Evolutionary conservation across 495 filamentous ascomycete genomes (phyloP).

Genomic region (Penicillium psychrofluorescens): DNA sequence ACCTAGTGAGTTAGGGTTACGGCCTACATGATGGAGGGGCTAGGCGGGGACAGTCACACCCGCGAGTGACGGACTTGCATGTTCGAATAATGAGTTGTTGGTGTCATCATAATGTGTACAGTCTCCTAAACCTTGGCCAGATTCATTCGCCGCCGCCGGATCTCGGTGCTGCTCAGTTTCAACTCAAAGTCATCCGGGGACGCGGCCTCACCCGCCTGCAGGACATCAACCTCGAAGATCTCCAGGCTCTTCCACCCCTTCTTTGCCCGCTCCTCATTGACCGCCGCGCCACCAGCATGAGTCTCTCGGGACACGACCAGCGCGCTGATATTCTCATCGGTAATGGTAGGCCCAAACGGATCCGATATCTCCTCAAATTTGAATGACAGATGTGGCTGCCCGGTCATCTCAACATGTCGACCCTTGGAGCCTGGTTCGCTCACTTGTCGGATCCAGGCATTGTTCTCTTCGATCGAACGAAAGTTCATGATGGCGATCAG

Average conservation of each 20-base stretch:
- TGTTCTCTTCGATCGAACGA: constrained; percentile 13
- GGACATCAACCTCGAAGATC: constrained; percentile 87
- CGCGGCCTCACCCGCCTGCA: constrained; percentile 58
- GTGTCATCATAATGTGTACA: background rate
- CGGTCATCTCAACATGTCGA: constrained; percentile 39
- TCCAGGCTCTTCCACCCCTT: constrained; percentile 71
- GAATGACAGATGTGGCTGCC: constrained; percentile 44
- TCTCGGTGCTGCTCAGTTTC: constrained; percentile 87
- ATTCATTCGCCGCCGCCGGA: constrained; percentile 46
- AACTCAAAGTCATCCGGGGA: constrained; percentile 54
- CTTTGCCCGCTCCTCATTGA: constrained; percentile 72
- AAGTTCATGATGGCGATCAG: constrained; percentile 63
- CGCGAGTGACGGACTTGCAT: constrained; percentile 18
- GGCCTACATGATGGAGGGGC: constrained; percentile 3
- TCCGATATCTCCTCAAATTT: constrained; percentile 81
- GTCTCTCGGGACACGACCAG: constrained; percentile 90
- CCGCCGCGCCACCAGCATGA: constrained; percentile 68
- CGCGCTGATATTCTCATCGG: constrained; percentile 67
- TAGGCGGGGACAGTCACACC: constrained; percentile 23
- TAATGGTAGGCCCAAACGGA: constrained; percentile 86
- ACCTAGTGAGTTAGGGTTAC: constrained; percentile 12
- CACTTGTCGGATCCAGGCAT: constrained; percentile 22
- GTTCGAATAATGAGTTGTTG: background rate
- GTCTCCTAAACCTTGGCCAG: constrained; percentile 24
- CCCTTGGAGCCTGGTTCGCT: constrained; percentile 41